Evolutionary conservation across 805 yeast genomes (phyloP), one percentile per base, ranked within the genome.

Genomic region (Wickerhamiella alocasiicola): DNA sequence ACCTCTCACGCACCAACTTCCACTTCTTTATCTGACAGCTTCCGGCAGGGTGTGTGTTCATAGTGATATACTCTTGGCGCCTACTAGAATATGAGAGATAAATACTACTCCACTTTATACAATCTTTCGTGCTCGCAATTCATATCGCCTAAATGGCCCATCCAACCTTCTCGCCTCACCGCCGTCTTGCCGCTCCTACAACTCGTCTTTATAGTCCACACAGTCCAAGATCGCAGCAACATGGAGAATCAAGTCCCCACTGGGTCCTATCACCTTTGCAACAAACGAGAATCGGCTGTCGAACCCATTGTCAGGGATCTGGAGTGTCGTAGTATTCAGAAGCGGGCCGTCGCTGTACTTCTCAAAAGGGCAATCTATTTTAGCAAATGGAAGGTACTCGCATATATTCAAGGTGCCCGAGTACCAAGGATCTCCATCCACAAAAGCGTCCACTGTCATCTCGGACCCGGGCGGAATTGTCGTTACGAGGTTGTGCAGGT

Each of bases 241-340:
- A 5, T 49, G 47, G 9, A 48, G 44, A 9, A 56, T 35, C 18
- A 48, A 44, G 5, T 40, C 46, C 2, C 45, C 44, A 2, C 41
- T 39, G 0, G 60, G 56, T 5, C 49, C 46, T 1, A 18, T 29
- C 9, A 48, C 54, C 26, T 46, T 47, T 24, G 56, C 59, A 4
- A 55, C 30, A 40, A 57, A 55, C 20, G 58, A 51, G 31, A 53
- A 48, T 9, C 47, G 43, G n/a, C 55, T 58, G 1, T 45, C 43
- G 4, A 52, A 54, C 2, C 48, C 60, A 31, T 49, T 46, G 11
- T 44, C 49, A 1, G 62, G 62, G 1, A 58, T 51, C 17, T 46
- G 47, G 23, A 58, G 45, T 12, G 42, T 44, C 27, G 53, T 52
- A 17, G 41, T 36, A 42, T 49, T 44, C 5, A 20, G 20, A 12